A percentile compares a stretch with the other conserved stretches of the same genome.
Conservation (phyloP, 208 protist genomes). For the Trypanosoma melophagium region DNA sequence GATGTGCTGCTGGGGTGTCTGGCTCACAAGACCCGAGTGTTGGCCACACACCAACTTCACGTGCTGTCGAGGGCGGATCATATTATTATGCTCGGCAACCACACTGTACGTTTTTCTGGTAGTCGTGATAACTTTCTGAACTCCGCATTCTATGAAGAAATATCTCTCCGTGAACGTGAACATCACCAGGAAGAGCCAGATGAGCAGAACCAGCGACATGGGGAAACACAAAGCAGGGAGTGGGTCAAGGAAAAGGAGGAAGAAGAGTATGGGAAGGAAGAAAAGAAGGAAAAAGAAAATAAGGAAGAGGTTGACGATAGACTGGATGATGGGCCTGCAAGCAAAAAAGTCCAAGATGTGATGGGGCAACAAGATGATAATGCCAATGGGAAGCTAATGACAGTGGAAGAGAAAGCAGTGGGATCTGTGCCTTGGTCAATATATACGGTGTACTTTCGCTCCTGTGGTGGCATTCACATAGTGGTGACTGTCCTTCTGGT, state of each 20-base stretch:
- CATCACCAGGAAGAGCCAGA: neutral
- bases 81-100: constrained; percentile 81
- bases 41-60: constrained; percentile 95
- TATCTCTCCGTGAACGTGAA: constrained; percentile 31
- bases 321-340: neutral
- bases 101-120: constrained; percentile 51
- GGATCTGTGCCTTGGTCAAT: constrained; percentile 40
- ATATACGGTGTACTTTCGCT: constrained; percentile 44
- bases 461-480: constrained; percentile 34
- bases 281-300: neutral
- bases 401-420: constrained; percentile 46
- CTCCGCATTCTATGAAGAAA: constrained; percentile 41
- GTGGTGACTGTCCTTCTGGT: constrained; percentile 30
- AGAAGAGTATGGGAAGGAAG: neutral
- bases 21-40: constrained; percentile 76
- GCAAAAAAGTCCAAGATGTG: neutral
- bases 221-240: no score
- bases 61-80: constrained; percentile 72
- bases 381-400: constrained; percentile 28
- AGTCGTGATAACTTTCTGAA: constrained; percentile 30
- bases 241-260: no score
- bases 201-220: no score
- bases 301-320: constrained; percentile 11
- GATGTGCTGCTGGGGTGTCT: constrained; percentile 66
- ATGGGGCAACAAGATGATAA: neutral